Base-by-base conservation (phyloP, 176 grass and related monocot species). In the Lolium rigidum region DNA sequence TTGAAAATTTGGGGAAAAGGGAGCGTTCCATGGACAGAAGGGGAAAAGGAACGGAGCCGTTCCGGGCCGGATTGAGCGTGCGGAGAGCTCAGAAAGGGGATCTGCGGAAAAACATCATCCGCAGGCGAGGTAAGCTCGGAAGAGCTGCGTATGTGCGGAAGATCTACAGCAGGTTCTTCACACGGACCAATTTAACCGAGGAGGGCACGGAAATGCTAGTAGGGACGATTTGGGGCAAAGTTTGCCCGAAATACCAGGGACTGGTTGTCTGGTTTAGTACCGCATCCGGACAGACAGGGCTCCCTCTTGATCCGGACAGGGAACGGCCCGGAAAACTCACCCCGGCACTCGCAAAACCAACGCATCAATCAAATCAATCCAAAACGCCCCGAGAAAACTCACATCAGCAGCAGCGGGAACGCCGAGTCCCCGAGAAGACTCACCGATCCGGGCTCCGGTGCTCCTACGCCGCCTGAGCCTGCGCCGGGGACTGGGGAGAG, bases 121-220 rank as follows among this genome's bases (percentile, higher is more conserved):
- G 17, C 17, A 56, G 60, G 1, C 7, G 21, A 9, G 6, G 47
- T 1, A 9, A 50, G 22, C 7, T 49, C 41, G 18, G 47, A 2
- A 44, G 31, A 61, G 8, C 26, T 15, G 48, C 9, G 9, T 52
- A 25, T 11, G 8, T 39, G 7, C 26, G 20, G 79, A 56, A 87
- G 89, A 90, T 84, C 80, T 90, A 26, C 13, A 16, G 5, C 4
- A 16, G 43, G 25, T 31, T 65, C 28, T 55, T 78, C 46, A 4
- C 21, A 78, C 8, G 35, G 24, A 31, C 44, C 28, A 10, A 74
- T 18, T 67, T 9, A 85, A 37, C 76, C 21, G 17, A 22, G 0
- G 18, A 76, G 4, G 24, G 37, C 67, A 4, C 0, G n/a, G 28
- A 28, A 66, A 62, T 10, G 49, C 13, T 55, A 52, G 50, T 16